Conservation (phyloP, 495 filamentous ascomycete genomes). For the Daldinia loculata region DNA sequence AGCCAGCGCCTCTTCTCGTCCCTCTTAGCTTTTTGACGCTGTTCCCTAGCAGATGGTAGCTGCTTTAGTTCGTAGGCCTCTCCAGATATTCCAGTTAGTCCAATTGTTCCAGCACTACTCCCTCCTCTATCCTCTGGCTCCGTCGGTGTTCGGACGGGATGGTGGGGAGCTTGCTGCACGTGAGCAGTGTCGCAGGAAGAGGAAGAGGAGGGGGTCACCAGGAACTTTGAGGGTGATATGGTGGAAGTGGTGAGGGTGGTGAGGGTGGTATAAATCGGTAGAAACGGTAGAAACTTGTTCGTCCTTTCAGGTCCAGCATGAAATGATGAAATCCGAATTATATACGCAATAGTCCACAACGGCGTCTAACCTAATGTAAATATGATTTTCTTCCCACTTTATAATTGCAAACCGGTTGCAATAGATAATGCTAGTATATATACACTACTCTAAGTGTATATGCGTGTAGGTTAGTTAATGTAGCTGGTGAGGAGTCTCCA, state of each 20-base stretch:
- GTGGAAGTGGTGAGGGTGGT: conserved; percentile 36
- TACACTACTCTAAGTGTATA: not conserved
- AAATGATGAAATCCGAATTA: conserved; percentile 15
- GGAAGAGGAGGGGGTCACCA: conserved; percentile 56
- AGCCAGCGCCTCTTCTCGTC: conserved; percentile 63
- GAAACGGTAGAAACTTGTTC: not conserved
- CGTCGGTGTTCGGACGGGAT: conserved; percentile 35
- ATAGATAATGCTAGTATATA: not conserved
- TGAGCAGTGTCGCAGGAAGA: conserved; percentile 46
- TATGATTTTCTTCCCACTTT: not conserved
- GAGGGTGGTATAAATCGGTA: not conserved
- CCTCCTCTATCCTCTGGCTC: conserved; percentile 52
- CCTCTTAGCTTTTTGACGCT: conserved; percentile 48
- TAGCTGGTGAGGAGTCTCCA: no score
- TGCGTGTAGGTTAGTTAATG: no score
- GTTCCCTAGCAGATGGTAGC: conserved; percentile 27
- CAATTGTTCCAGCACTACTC: conserved; percentile 34
- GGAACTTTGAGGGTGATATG: conserved; percentile 47
- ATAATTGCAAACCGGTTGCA: not conserved
- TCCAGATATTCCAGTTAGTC: not conserved
- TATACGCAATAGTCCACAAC: conserved; percentile 23
- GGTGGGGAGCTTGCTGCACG: conserved; percentile 33
- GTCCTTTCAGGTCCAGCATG: conserved; percentile 6
- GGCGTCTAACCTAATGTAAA: not conserved
- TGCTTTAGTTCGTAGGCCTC: conserved; percentile 51